These are phyloP conservation scores for Mortierella sp. DNA, from an alignment of 371 early-diverging fungal species.

Conservation along the genomic window DNA sequence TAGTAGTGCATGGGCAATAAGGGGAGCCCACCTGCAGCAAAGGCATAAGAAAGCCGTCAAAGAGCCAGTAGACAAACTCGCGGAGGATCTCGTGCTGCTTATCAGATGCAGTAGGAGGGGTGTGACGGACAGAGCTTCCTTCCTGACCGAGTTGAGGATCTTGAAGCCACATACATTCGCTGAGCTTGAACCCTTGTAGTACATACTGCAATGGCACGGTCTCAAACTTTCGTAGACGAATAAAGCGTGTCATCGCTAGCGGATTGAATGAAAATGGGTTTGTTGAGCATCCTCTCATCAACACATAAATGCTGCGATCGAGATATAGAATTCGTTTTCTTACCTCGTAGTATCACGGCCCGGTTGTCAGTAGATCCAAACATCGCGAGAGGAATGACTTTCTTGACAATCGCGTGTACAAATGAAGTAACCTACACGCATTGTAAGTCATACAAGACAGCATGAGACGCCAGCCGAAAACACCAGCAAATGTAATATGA, in stretches of 20 bases:
- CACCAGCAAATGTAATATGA: no score
- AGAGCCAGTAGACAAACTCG: slow-evolving; percentile 78
- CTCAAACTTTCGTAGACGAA: slow-evolving; percentile 72
- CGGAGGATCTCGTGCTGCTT: slow-evolving; percentile 67
- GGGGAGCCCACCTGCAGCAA: slow-evolving; percentile 64
- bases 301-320: no score
- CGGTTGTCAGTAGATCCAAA: slow-evolving; percentile 71
- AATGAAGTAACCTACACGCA: slow-evolving; percentile 60
- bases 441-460: no score
- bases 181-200: slow-evolving; percentile 66
- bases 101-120: slow-evolving; percentile 58
- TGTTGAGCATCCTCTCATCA: background rate
- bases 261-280: background rate
- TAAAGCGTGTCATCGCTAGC: slow-evolving; percentile 63
- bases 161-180: slow-evolving; percentile 61
- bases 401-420: slow-evolving; percentile 57
- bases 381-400: slow-evolving; percentile 66
- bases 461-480: background rate
- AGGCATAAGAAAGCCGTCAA: slow-evolving; percentile 68
- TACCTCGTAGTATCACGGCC: slow-evolving; percentile 62
- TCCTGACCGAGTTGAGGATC: slow-evolving; percentile 37
- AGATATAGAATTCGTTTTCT: background rate
- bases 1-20: background rate
- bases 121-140: slow-evolving; percentile 19
- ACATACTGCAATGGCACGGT: slow-evolving; percentile 70